Percentiles rank a stretch among this genome's conserved stretches.
Evolutionary conservation across 108 stramenopile genomes (phyloP).

Genomic region (Fragilaria radians): DNA sequence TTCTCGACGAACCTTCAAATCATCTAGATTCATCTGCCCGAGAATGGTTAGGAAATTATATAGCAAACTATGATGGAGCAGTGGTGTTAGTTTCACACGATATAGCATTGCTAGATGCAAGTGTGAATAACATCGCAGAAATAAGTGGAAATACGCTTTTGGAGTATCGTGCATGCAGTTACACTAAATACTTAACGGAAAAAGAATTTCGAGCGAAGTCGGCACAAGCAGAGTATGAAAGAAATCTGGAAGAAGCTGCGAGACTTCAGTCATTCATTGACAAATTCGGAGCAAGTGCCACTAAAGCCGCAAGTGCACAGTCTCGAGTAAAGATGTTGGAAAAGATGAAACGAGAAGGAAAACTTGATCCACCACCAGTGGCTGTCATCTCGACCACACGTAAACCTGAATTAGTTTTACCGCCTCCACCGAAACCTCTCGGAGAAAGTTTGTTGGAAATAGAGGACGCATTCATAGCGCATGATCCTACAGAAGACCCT

Average conservation of each 20-base stretch:
- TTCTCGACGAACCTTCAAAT: slow-evolving; percentile 88
- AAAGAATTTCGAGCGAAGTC: slow-evolving; percentile 70
- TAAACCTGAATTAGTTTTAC: slow-evolving; percentile 7
- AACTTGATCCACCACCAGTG: slow-evolving; percentile 11
- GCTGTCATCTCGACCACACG: slow-evolving; percentile 26
- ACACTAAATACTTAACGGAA: slow-evolving; percentile 64
- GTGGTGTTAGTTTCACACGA: slow-evolving; percentile 86
- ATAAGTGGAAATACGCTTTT: slow-evolving; percentile 50
- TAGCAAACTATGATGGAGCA: slow-evolving; percentile 76
- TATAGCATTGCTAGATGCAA: slow-evolving; percentile 59
- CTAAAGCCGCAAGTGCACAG: slow-evolving; percentile 84
- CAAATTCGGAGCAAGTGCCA: slow-evolving; percentile 80
- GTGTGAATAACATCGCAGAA: slow-evolving; percentile 81
- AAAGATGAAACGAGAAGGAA: slow-evolving; percentile 22
- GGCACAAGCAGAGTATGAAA: slow-evolving; percentile 77
- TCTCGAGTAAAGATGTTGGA: slow-evolving; percentile 85
- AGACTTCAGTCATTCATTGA: slow-evolving; percentile 85
- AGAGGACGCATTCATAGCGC: slow-evolving; percentile 59
- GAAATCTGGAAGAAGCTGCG: slow-evolving; percentile 77
- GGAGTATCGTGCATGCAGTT: slow-evolving; percentile 58
- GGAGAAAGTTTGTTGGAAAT: slow-evolving; percentile 57
- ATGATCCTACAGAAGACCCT: slow-evolving; percentile 26
- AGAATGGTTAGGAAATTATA: slow-evolving; percentile 79
- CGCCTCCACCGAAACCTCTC: slow-evolving; percentile 57
- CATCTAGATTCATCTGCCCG: slow-evolving; percentile 67